Evolutionary conservation across 306 rosid genomes (phyloP).

Genomic region (Argentina anserina): DNA sequence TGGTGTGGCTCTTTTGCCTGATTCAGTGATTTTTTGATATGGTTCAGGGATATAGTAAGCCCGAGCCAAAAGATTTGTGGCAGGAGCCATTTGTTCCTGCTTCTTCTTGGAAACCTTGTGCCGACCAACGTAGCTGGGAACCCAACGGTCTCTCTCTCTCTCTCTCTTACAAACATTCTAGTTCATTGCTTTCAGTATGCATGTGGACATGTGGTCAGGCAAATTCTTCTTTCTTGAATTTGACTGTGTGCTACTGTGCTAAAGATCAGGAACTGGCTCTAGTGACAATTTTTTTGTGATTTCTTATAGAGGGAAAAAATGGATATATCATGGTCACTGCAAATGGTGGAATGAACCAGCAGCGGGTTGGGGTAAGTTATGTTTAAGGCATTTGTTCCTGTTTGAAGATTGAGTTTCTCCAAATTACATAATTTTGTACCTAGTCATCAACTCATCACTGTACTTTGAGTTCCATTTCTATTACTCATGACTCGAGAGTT

Average conservation of each 20-base stretch:
- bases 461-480: neutral
- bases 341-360: conserved; percentile 98
- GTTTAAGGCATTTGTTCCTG: conserved; percentile 15
- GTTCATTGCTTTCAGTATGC: neutral
- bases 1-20: conserved; percentile 10
- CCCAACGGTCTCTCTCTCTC: conserved; percentile 51
- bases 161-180: neutral
- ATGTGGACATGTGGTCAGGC: conserved; percentile 1
- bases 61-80: conserved; percentile 95
- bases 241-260: neutral
- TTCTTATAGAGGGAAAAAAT: conserved; percentile 59
- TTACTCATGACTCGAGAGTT: neutral
- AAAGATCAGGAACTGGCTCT: conserved; percentile 21
- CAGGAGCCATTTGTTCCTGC: conserved; percentile 84
- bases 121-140: conserved; percentile 78
- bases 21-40: conserved; percentile 34
- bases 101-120: conserved; percentile 89
- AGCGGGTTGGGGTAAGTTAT: conserved; percentile 88
- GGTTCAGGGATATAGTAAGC: conserved; percentile 62
- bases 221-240: neutral
- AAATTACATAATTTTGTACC: conserved; percentile 14
- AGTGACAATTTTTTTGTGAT: conserved; percentile 27
- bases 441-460: neutral
- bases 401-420: conserved; percentile 7
- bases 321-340: conserved; percentile 91